phyloP scores from a whole-genome alignment of 192 early-diverging fungal genomes.

The Allomyces arbusculus region DNA sequence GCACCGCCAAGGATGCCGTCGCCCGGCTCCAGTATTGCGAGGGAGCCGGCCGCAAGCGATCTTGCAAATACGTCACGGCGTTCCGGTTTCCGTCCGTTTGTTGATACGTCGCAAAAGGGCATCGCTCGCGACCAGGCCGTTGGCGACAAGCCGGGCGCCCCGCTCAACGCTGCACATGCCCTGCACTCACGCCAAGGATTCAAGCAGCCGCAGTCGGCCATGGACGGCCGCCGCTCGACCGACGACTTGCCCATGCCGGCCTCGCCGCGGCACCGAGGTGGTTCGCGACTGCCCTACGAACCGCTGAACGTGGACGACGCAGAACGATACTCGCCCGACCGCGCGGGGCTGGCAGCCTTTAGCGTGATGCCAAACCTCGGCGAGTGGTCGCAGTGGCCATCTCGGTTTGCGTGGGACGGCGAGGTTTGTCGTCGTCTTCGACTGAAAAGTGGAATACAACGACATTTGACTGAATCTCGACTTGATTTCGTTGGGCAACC shows the following conservation, averaged over 20 bases:
- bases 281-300: background rate
- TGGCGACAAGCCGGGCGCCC: background rate
- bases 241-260: background rate
- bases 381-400: slow-evolving; percentile 22
- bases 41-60: too few species aligned
- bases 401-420: slow-evolving; percentile 13
- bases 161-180: background rate
- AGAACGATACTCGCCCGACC: background rate
- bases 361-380: slow-evolving; percentile 10
- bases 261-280: slow-evolving; percentile 1
- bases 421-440: slow-evolving; percentile 8
- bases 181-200: slow-evolving; percentile 4
- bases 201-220: slow-evolving; percentile 1
- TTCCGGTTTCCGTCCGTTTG: background rate
- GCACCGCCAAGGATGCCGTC: too few species aligned
- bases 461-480: background rate
- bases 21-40: too few species aligned
- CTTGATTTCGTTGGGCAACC: slow-evolving; percentile 5
- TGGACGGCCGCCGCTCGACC: slow-evolving; percentile 3
- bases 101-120: background rate
- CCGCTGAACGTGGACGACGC: background rate
- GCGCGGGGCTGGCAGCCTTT: background rate
- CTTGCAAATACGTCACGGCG: background rate
- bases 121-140: background rate
- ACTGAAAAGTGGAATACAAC: slow-evolving; percentile 15